These are phyloP conservation scores for Hyaloperonospora brassicae DNA, from an alignment of 352 stramenopile species.

Conservation along the genomic window DNA sequence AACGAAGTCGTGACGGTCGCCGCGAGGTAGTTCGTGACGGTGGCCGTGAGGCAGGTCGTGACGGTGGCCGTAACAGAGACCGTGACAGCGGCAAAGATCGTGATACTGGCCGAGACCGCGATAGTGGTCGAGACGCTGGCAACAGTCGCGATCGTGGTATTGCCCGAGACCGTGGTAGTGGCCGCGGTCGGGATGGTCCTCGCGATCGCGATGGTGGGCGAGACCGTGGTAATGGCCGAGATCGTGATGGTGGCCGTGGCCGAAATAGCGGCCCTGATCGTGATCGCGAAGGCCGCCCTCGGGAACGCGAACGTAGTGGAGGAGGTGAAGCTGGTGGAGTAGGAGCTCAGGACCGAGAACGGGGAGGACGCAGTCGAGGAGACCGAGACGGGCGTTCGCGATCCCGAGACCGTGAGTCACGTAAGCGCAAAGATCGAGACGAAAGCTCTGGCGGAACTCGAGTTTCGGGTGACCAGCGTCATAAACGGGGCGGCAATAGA, in stretches of 20 bases:
- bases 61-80: constrained; percentile 7
- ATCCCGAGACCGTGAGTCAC: constrained; percentile 56
- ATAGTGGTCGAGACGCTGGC: constrained; percentile 2
- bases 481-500: constrained; percentile 48
- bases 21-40: not conserved
- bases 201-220: constrained; percentile 16
- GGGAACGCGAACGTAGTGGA: constrained; percentile 29
- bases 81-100: constrained; percentile 13
- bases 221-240: constrained; percentile 1
- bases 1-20: constrained; percentile 1
- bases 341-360: constrained; percentile 27
- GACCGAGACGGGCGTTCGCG: constrained; percentile 35
- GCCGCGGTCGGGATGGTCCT: constrained; percentile 12
- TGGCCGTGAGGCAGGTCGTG: constrained; percentile 7
- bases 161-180: constrained; percentile 10
- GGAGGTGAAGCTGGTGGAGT: constrained; percentile 13
- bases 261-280: constrained; percentile 28
- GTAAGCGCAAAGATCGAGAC: constrained; percentile 55
- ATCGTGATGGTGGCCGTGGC: constrained; percentile 14
- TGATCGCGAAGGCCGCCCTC: constrained; percentile 21
- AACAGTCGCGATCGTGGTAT: constrained; percentile 1
- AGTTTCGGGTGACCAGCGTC: constrained; percentile 20
- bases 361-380: constrained; percentile 22
- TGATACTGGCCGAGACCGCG: constrained; percentile 14
- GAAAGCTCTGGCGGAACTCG: constrained; percentile 30